Conservation (phyloP, 2,329 filamentous ascomycete species). For the Parastagonospora nodorum region DNA sequence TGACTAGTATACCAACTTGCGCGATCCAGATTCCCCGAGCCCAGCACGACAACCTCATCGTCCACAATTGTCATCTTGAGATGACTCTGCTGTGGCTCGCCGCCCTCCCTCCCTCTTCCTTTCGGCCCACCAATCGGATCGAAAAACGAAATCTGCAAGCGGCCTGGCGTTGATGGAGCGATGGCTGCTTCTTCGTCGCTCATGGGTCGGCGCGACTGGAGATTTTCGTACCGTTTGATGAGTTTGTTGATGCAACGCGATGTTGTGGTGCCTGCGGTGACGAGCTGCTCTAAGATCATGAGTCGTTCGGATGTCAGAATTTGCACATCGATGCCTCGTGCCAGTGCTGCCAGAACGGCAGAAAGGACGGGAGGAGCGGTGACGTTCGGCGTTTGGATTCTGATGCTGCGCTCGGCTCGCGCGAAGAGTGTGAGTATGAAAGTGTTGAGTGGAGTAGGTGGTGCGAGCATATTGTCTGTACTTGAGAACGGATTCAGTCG, state of each 20-base stretch:
- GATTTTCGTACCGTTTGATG: conserved; percentile 58
- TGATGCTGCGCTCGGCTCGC: conserved; percentile 63
- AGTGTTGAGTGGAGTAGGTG: conserved; percentile 70
- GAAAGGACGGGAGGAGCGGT: conserved; percentile 69
- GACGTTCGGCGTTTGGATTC: conserved; percentile 78
- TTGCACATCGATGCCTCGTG: conserved; percentile 69
- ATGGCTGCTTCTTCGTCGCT: conserved; percentile 40
- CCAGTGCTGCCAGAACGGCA: conserved; percentile 64
- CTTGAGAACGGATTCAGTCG: conserved; percentile 57
- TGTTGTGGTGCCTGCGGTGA: conserved; percentile 78
- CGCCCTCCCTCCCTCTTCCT: conserved; percentile 27
- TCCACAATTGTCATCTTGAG: conserved; percentile 80
- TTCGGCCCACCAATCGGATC: conserved; percentile 37
- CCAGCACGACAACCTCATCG: conserved; percentile 68
- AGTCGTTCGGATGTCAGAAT: conserved; percentile 71
- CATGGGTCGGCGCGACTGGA: conserved; percentile 13
- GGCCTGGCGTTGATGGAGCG: conserved; percentile 46
- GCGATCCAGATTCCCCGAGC: conserved; percentile 83
- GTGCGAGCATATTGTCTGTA: conserved; percentile 57
- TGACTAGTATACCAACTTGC: conserved; percentile 88
- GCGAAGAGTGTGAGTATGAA: conserved; percentile 66
- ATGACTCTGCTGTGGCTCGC: conserved; percentile 74
- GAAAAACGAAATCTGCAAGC: conserved; percentile 65
- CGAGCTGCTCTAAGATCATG: conserved; percentile 81
- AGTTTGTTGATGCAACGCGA: conserved; percentile 66